These are phyloP conservation scores for Cladophialophora yegresii DNA, from an alignment of 2,329 filamentous ascomycete species.

Conservation along the genomic window DNA sequence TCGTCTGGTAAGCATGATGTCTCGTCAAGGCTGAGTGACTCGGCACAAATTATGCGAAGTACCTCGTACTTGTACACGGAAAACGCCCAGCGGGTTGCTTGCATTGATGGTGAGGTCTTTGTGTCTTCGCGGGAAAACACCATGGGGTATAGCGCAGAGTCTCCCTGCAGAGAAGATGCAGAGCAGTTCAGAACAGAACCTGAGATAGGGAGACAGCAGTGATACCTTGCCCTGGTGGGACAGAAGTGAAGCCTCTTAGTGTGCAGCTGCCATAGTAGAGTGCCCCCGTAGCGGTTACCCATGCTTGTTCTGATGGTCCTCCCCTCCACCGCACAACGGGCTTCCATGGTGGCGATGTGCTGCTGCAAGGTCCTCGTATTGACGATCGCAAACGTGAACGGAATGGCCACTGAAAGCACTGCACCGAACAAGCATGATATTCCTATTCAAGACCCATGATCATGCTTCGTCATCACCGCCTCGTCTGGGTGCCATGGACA, in stretches of 20 bases:
- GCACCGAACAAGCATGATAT: not conserved
- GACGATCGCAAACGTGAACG: not conserved
- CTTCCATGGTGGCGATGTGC: not conserved
- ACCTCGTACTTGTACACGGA: not conserved
- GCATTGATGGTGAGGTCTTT: not conserved
- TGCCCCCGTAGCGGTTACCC: not conserved
- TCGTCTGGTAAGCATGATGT: not conserved
- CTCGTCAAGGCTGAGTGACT: not conserved
- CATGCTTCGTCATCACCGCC: conserved; percentile 1
- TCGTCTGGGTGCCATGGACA: not conserved
- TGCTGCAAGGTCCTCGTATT: not conserved
- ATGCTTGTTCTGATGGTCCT: not conserved
- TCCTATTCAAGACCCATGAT: not conserved
- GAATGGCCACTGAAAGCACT: not conserved
- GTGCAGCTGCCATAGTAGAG: not conserved
- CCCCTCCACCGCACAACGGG: not conserved
- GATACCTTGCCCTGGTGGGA: not conserved
- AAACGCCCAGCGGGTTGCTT: not conserved
- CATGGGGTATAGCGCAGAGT: not conserved
- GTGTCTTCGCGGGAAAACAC: not conserved
- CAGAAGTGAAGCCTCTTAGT: not conserved
- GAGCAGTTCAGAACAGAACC: not conserved
- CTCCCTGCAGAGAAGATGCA: not conserved
- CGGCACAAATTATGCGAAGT: not conserved
- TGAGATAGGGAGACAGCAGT: not conserved